Conservation (phyloP, 805 yeast species). For the Monosporozyma aquatica region DNA sequence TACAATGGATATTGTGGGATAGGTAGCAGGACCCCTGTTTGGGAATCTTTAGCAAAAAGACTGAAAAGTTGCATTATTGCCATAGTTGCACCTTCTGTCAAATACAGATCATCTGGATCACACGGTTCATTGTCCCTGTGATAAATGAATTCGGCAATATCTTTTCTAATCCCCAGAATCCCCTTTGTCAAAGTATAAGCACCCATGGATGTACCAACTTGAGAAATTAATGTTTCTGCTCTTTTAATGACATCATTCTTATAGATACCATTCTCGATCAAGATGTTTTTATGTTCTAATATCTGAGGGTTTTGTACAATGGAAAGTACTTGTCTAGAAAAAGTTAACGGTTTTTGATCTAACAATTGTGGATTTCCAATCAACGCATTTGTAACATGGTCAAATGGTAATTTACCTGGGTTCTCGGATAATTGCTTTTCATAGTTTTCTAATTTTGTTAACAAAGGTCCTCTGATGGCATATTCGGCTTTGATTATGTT, state of each 20-base stretch:
- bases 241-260: conserved; percentile 67
- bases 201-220: conserved; percentile 71
- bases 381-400: conserved; percentile 73
- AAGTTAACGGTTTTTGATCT: conserved; percentile 86
- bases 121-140: conserved; percentile 68
- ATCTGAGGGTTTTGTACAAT: conserved; percentile 77
- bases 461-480: conserved; percentile 93
- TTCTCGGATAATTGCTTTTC: conserved; percentile 41
- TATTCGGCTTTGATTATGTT: conserved; percentile 76
- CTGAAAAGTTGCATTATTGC: conserved; percentile 75
- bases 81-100: conserved; percentile 90
- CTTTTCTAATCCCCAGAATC: conserved; percentile 54
- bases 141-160: conserved; percentile 71
- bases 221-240: conserved; percentile 49
- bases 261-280: conserved; percentile 20
- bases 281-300: conserved; percentile 26
- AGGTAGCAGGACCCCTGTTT: conserved; percentile 79
- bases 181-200: conserved; percentile 96
- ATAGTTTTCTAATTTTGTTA: conserved; percentile 81
- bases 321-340: conserved; percentile 83
- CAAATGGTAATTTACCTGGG: conserved; percentile 63
- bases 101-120: conserved; percentile 59
- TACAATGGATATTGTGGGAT: conserved; percentile 97
- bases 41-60: conserved; percentile 53
- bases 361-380: conserved; percentile 97